A percentile compares a stretch with the other conserved stretches of the same genome.
phyloP scores from a whole-genome alignment of 176 grass and related monocot genomes.

The Tillandsia leiboldiana region DNA sequence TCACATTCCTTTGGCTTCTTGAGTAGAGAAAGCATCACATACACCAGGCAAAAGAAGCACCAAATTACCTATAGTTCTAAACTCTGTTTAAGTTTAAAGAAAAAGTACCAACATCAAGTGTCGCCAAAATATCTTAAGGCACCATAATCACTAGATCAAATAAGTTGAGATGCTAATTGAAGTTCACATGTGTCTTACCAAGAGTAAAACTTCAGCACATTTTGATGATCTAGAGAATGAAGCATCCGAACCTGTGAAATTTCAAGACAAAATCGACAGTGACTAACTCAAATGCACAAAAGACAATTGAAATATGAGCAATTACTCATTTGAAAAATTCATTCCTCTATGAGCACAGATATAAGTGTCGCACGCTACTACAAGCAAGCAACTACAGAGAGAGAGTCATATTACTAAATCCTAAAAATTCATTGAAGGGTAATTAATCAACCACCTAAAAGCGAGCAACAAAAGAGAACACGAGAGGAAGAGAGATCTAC shows the following conservation, averaged over 20 bases:
- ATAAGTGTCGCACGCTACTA: not conserved
- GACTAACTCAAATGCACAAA: constrained; percentile 2
- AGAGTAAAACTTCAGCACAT: constrained; percentile 78
- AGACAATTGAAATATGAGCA: not conserved
- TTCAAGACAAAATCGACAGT: constrained; percentile 9
- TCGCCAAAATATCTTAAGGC: not conserved
- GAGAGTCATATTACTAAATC: constrained; percentile 3
- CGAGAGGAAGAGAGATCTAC: not conserved
- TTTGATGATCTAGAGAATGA: constrained; percentile 72
- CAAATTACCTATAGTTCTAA: no score
- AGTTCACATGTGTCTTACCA: constrained; percentile 44
- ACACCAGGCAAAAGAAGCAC: no score
- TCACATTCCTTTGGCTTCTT: no score
- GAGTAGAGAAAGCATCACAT: no score
- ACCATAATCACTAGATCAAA: not conserved
- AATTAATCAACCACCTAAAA: no score
- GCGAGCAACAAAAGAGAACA: no score
- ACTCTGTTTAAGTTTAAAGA: no score
- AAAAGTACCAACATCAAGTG: not conserved
- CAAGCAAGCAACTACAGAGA: constrained; percentile 3
- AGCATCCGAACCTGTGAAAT: constrained; percentile 74
- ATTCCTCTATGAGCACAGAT: not conserved
- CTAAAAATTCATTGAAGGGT: no score
- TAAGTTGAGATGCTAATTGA: constrained; percentile 1
- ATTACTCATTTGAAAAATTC: not conserved